Percentiles rank a stretch among this genome's conserved stretches.
These are phyloP conservation scores for Dendrobium huoshanense DNA, from an alignment of 106 monocot species.

Conservation along the genomic window DNA sequence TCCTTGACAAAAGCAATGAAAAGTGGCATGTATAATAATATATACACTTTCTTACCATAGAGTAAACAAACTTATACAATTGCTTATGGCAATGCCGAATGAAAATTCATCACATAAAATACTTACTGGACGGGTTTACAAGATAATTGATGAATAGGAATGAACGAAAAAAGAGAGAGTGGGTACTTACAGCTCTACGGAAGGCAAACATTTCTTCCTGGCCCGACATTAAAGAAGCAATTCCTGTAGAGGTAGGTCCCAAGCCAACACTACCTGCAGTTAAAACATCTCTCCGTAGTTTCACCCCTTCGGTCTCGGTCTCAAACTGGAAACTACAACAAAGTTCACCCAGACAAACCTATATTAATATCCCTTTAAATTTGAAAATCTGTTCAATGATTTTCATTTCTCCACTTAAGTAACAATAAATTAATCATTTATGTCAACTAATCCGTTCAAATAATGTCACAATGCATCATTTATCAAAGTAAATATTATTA, in stretches of 20 bases:
- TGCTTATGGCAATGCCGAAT: too few relatives aligned
- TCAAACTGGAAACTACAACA: conserved; percentile 88
- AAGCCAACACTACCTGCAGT: conserved; percentile 46
- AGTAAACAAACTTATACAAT: neutral
- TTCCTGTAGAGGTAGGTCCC: conserved; percentile 41
- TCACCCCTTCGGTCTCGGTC: conserved; percentile 67
- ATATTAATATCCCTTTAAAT: neutral
- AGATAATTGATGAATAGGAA: neutral
- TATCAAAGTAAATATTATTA: too few relatives aligned
- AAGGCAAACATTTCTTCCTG: conserved; percentile 95
- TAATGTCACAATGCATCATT: too few relatives aligned
- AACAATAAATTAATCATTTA: too few relatives aligned
- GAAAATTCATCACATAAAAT: too few relatives aligned
- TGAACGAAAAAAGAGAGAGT: neutral
- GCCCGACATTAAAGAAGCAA: conserved; percentile 64
- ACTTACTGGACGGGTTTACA: too few relatives aligned
- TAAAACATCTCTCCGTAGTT: conserved; percentile 68
- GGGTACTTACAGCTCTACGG: conserved; percentile 63
- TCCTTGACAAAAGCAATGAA: neutral
- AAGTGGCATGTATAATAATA: neutral
- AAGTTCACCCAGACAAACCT: too few relatives aligned
- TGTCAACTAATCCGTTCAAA: too few relatives aligned
- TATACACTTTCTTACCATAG: neutral
- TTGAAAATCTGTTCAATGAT: neutral
- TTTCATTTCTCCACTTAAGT: too few relatives aligned